Base-by-base conservation (phyloP, 2,329 filamentous ascomycete genomes). In the Aspergillus uvarum region DNA sequence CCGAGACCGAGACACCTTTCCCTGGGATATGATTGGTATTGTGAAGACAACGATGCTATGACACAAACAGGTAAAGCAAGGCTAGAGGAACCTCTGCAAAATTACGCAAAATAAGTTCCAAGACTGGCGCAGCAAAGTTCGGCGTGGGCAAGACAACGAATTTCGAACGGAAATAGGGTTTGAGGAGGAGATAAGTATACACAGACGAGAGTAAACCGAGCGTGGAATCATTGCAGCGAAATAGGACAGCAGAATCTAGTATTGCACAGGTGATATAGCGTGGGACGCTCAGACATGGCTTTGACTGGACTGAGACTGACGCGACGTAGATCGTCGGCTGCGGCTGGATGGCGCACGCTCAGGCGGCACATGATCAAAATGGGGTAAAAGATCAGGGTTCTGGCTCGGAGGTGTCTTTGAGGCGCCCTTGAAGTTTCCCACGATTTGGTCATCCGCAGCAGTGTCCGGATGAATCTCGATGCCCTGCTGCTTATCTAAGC, bases 401-500 rank as follows among this genome's bases (percentile, higher is more conserved):
- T 82, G 80, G 58, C 79, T 81, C 0, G 79, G 79, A 32, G 79
- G 79, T 2, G 73, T 69, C 31, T 72, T 72, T 32, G 71, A 74
- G 2, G 72, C 65, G 2, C 69, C 56, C 7, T 71, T 67, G 51
- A 76, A 72, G 29, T 79, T 69, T 5, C 66, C 72, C 58, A 81
- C 70, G 24, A 81, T 70, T n/a, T 75, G 78, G 62, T 81, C 79
- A 55, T 80, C 76, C 4, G 74, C 69, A 8, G 74, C 72, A 10
- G 80, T 81, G 19, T 74, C 77, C 0, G 80, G 79, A 65, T 82
- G 80, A 6, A 82, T 71, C 59, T 81, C 80, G 58, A 81, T 77
- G 22, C 79, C 79, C 29, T 73, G 70, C 29, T 79, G 76, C 24
- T 73, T 68, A 24, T 76, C 74, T 47, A 80, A 62, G 0, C 76